phyloP scores from a whole-genome alignment of 345 rosid genomes.

The Euclidium syriacum region DNA sequence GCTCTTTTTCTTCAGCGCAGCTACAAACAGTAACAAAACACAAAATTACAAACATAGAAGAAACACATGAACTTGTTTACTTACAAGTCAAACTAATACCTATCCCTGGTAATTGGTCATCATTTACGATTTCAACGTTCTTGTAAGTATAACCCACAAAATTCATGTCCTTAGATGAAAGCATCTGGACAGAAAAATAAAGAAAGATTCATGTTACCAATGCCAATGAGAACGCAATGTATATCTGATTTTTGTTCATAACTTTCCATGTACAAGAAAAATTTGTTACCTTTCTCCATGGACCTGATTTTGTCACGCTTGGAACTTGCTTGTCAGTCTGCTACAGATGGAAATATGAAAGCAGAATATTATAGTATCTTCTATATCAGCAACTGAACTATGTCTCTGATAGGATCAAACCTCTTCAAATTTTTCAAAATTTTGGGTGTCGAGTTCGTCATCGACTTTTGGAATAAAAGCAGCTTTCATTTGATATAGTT shows the following conservation, averaged over 20 bases:
- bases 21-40: constrained; percentile 31
- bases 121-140: constrained; percentile 91
- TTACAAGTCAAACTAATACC: constrained; percentile 39
- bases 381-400: not conserved
- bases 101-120: constrained; percentile 81
- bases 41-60: not conserved
- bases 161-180: constrained; percentile 89
- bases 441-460: constrained; percentile 94
- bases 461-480: constrained; percentile 96
- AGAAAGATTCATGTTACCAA: constrained; percentile 1
- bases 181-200: constrained; percentile 57
- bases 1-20: constrained; percentile 83
- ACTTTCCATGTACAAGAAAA: too few species aligned
- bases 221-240: not conserved
- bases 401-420: constrained; percentile 29
- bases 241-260: too few species aligned
- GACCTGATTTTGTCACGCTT: constrained; percentile 58
- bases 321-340: constrained; percentile 65
- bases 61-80: too few species aligned
- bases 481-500: constrained; percentile 81
- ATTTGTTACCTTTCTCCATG: constrained; percentile 76
- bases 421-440: constrained; percentile 98
- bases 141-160: constrained; percentile 98
- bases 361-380: not conserved
- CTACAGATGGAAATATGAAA: constrained; percentile 21